These are phyloP conservation scores for Stenocarpella maydis DNA, from an alignment of 2,329 filamentous ascomycete species.

Conservation along the genomic window DNA sequence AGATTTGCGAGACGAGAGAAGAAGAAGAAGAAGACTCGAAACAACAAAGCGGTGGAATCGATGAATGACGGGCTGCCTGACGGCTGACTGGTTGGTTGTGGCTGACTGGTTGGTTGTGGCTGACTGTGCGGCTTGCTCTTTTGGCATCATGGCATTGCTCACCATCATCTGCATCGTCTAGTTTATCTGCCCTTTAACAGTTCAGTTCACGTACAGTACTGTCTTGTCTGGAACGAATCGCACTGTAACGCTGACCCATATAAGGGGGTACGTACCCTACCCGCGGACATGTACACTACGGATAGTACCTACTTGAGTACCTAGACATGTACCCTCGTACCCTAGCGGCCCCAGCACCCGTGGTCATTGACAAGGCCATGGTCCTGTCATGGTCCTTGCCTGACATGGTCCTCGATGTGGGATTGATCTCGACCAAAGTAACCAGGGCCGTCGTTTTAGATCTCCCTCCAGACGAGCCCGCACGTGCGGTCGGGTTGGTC, in stretches of 20 bases:
- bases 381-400: too few relatives aligned
- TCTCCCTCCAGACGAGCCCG: conserved; percentile 24
- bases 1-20: conserved; percentile 3
- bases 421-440: conserved; percentile 31
- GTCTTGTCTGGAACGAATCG: background rate
- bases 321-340: too few relatives aligned
- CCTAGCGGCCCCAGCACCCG: background rate
- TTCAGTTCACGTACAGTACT: background rate
- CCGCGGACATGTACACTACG: too few relatives aligned
- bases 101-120: background rate
- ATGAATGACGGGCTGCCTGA: too few relatives aligned
- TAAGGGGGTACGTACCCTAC: too few relatives aligned
- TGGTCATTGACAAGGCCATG: background rate
- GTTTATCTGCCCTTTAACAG: too few relatives aligned
- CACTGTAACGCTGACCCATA: background rate
- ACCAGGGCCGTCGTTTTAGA: conserved; percentile 25
- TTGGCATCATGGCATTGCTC: conserved; percentile 15
- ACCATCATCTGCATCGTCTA: background rate
- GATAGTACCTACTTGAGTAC: too few relatives aligned
- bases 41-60: background rate
- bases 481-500: conserved; percentile 7
- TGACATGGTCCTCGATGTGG: conserved; percentile 12
- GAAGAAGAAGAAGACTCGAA: background rate
- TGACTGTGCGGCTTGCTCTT: background rate
- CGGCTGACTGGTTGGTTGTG: too few relatives aligned